Evolutionary conservation across 2,329 filamentous ascomycete species (phyloP), one percentile per base, ranked within the genome.

Genomic region (Penicillium sp.): DNA sequence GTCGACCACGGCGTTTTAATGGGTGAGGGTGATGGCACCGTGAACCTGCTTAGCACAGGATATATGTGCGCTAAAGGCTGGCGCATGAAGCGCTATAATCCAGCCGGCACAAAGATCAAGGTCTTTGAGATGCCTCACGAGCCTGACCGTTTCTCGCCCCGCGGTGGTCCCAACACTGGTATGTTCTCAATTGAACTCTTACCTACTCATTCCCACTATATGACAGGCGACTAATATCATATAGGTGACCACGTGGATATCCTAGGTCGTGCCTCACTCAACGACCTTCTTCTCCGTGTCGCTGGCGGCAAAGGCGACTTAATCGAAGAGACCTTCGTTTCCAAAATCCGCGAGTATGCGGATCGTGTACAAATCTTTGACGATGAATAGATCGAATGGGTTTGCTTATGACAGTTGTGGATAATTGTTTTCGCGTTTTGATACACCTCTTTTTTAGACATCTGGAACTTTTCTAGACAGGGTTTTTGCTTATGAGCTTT

Each of bases 31-130:
- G 94, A 99, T 65, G 94, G 94, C 1, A 99, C 94, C 0, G 94
- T 99, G 40, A 96, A 92, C 61, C 75, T 99, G n/a, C 77, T 99
- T 11, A 95, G 89, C 64, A 85, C 86, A 0, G 94, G 93, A 2
- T 99, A 97, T 72, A 97, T 99, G 94, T 99, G 94, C 73, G 88
- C 91, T 64, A 91, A 88, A 66, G 94, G 94, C 3, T 99, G 94
- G 94, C 86, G 87, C 55, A 89, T 97, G 74, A 91, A 91, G 74
- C 84, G 94, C 35, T 99, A 95, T 72, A 99, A 99, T 67, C 94
- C 94, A 0, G 88, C 91, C 0, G 87, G 88, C 2, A 83, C 88
- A 31, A 85, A 91, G 66, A 79, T 99, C 60, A 95, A 86, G 38
- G 89, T 92, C 0, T 91, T 88, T 58, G 94, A 99, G 77, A 99